Base-by-base conservation (phyloP, 306 rosid species). In the Lathyrus tuberosus region DNA sequence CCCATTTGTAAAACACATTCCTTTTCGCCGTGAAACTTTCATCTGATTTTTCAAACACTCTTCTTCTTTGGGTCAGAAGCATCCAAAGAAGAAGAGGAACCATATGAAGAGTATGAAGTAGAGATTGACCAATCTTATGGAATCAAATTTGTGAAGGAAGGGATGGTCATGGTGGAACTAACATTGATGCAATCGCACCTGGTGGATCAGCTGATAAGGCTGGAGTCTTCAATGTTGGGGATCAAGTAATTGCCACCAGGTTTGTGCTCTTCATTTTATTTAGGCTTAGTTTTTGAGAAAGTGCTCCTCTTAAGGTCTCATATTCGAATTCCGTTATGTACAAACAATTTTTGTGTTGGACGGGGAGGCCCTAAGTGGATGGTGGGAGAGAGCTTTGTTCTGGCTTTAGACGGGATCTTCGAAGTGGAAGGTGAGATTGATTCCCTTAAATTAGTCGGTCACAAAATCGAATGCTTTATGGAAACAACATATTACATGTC, bases 181-280 rank as follows among this genome's bases (percentile, higher is more conserved):
- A 93, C 72, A 88, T 93, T 67, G 97, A 93, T 78, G 97, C 97
- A 41, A 93, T 93, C 82, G 96, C 91, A 10, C 83, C 90, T 9
- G 98, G 94, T 4, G 97, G 97, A 15, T 60, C 70, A 13, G 98
- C 98, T 69, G 98, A 93, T 47, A 80, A 76, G 44, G 74, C 88
- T 62, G 95, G 89, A 57, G 54, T 66, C 67, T 90, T 93, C 78
- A 63, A 79, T 16, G 96, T 90, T 61, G 98, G 98, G 56, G 98
- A 93, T 80, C 86, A 28, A 86, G 98, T 88, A 11, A 20, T 94
- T 87, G 92, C 98, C 78, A 87, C 97, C 72, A 94, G 98, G 96
- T 86, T 79, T 86, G 77, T 46, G 51, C 8, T 44, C 8, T 46
- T 46, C 51, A 83, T 10, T 8, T 4, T 24, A 78, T 18, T 22